Conservation (phyloP, 148 eudicot species). For the Chenopodium quinoa region DNA sequence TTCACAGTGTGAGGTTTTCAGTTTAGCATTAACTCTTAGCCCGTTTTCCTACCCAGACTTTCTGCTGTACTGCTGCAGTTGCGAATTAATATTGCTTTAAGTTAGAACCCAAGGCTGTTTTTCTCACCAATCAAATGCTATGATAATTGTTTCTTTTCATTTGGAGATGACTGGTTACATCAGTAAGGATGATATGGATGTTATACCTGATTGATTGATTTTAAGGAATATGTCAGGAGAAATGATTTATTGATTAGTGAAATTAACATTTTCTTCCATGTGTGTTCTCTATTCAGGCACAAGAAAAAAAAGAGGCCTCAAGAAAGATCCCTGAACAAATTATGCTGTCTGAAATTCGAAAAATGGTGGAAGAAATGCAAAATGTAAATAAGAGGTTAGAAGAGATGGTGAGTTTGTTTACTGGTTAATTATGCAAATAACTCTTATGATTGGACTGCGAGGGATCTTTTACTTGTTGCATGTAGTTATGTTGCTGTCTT, state of each 20-base stretch:
- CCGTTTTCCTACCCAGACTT: no score
- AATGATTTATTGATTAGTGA: background rate
- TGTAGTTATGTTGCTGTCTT: background rate
- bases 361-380: slow-evolving; percentile 94
- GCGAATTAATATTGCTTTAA: background rate
- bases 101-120: background rate
- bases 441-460: background rate
- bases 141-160: background rate
- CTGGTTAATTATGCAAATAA: background rate
- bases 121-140: background rate
- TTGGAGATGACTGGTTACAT: background rate
- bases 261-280: slow-evolving; percentile 9
- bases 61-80: no score
- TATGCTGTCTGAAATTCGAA: slow-evolving; percentile 85
- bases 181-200: background rate
- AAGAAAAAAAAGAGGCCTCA: slow-evolving; percentile 55
- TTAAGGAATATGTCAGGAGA: background rate
- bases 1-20: background rate
- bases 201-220: background rate
- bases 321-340: slow-evolving; percentile 80
- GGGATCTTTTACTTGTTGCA: background rate
- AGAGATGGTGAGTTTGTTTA: slow-evolving; percentile 57
- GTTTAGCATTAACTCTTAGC: no score
- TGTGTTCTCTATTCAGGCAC: slow-evolving; percentile 46
- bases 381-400: slow-evolving; percentile 73